These are phyloP conservation scores for Gamsiella multidivaricata DNA, from an alignment of 192 early-diverging fungal genomes.

Conservation along the genomic window DNA sequence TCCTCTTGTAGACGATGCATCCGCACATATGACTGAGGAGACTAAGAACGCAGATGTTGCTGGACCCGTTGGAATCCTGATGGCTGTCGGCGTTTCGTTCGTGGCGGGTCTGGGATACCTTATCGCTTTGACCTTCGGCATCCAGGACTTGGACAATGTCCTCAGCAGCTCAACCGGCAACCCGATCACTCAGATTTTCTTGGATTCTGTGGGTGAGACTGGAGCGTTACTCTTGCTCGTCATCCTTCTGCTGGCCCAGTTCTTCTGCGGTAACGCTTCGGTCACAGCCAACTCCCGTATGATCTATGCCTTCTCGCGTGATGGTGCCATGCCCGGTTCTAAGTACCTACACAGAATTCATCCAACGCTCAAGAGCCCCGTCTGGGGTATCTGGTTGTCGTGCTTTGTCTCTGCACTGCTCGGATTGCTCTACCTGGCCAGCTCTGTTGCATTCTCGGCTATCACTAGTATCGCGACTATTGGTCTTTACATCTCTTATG, in stretches of 20 bases:
- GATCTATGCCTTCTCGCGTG: conserved; percentile 62
- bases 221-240: conserved; percentile 51
- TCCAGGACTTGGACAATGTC: conserved; percentile 57
- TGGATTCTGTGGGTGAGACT: conserved; percentile 42
- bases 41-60: conserved; percentile 60
- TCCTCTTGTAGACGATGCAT: conserved; percentile 42
- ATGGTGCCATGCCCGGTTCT: conserved; percentile 59
- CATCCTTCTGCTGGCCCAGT: conserved; percentile 55
- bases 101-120: conserved; percentile 57
- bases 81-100: conserved; percentile 55
- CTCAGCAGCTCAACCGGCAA: conserved; percentile 22
- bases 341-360: conserved; percentile 53
- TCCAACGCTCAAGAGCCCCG: conserved; percentile 49
- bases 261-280: conserved; percentile 56
- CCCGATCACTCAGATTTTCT: conserved; percentile 57
- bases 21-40: conserved; percentile 61
- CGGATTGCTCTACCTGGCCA: conserved; percentile 56
- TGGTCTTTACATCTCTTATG: conserved; percentile 60
- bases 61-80: conserved; percentile 58
- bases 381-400: conserved; percentile 47
- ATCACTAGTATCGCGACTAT: conserved; percentile 62
- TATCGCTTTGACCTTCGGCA: conserved; percentile 55
- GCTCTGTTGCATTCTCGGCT: conserved; percentile 52
- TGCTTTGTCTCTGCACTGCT: conserved; percentile 47
- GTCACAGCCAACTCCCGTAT: conserved; percentile 57